Conservation (phyloP, 2,329 filamentous ascomycete species). For the Polychaeton citri region DNA sequence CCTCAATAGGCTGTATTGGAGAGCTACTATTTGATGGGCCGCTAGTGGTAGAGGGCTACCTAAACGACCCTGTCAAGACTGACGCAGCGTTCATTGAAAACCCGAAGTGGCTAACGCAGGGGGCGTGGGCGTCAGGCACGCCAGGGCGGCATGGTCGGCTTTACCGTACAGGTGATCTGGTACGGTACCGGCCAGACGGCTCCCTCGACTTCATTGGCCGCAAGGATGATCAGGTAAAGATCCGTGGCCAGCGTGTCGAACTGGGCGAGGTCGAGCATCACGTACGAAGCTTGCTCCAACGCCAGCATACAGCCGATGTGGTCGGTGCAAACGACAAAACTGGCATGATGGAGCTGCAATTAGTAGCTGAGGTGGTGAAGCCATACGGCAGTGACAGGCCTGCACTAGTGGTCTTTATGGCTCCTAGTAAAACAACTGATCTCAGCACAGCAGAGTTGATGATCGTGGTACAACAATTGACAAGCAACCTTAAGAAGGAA, state of each 20-base stretch:
- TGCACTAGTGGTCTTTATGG: background rate
- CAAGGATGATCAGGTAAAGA: constrained; percentile 60
- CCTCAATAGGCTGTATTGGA: constrained; percentile 32
- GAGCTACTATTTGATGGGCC: constrained; percentile 34
- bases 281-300: constrained; percentile 21
- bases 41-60: constrained; percentile 30
- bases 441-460: background rate
- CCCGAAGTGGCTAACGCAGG: constrained; percentile 9
- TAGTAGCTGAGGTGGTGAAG: constrained; percentile 18
- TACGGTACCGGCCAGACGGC: constrained; percentile 10
- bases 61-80: constrained; percentile 18
- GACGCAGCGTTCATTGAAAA: constrained; percentile 18
- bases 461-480: background rate
- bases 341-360: constrained; percentile 19
- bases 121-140: background rate
- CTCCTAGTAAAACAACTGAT: background rate
- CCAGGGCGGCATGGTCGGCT: background rate
- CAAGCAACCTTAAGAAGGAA: background rate
- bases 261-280: constrained; percentile 56
- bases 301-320: background rate
- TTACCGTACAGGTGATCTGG: constrained; percentile 15
- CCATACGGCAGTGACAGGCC: constrained; percentile 24
- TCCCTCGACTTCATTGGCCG: constrained; percentile 6
- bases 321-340: too few species aligned
- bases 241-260: constrained; percentile 65